A percentile compares a stretch with the other conserved stretches of the same genome.
phyloP scores from a whole-genome alignment of 2,329 filamentous ascomycete species.

The Cladosporium sp. region DNA sequence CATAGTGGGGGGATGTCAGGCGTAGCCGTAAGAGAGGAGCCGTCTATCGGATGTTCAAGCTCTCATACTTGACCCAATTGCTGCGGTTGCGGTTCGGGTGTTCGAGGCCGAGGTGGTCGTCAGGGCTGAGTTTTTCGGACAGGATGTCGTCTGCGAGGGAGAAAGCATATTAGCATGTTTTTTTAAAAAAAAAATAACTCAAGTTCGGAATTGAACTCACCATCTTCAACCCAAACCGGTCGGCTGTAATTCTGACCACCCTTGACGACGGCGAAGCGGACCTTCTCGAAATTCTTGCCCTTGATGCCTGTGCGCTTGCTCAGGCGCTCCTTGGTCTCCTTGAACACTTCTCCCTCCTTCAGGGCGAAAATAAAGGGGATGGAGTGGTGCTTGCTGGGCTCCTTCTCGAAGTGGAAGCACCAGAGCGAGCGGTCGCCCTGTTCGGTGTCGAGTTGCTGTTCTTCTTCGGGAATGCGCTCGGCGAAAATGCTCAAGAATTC shows the following conservation, averaged over 20 bases:
- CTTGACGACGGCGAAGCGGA: slow-evolving; percentile 85
- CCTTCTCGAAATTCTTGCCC: slow-evolving; percentile 97
- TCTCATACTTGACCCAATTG: slow-evolving; percentile 58
- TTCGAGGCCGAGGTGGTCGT: slow-evolving; percentile 51
- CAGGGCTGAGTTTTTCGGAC: slow-evolving; percentile 39
- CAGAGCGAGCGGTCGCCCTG: slow-evolving; percentile 67
- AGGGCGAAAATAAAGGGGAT: slow-evolving; percentile 88
- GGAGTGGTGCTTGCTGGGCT: slow-evolving; percentile 77
- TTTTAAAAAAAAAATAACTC: too few relatives aligned
- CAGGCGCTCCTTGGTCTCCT: slow-evolving; percentile 89
- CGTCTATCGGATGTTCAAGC: slow-evolving; percentile 57
- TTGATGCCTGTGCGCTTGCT: slow-evolving; percentile 92
- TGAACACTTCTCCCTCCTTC: slow-evolving; percentile 80
- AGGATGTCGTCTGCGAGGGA: slow-evolving; percentile 40
- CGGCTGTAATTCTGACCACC: slow-evolving; percentile 63
- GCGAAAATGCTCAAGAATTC: slow-evolving; percentile 82
- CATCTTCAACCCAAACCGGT: slow-evolving; percentile 80
- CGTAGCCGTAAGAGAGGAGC: not conserved
- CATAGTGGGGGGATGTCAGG: not conserved
- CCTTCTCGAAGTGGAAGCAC: slow-evolving; percentile 90
- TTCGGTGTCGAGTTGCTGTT: slow-evolving; percentile 48
- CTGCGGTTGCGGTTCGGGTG: slow-evolving; percentile 59
- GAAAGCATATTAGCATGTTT: too few relatives aligned
- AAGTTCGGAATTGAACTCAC: too few relatives aligned
- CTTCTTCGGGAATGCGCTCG: slow-evolving; percentile 72